Conservation (phyloP, 192 early-diverging fungal species). For the Dimargaris xerosporica region DNA sequence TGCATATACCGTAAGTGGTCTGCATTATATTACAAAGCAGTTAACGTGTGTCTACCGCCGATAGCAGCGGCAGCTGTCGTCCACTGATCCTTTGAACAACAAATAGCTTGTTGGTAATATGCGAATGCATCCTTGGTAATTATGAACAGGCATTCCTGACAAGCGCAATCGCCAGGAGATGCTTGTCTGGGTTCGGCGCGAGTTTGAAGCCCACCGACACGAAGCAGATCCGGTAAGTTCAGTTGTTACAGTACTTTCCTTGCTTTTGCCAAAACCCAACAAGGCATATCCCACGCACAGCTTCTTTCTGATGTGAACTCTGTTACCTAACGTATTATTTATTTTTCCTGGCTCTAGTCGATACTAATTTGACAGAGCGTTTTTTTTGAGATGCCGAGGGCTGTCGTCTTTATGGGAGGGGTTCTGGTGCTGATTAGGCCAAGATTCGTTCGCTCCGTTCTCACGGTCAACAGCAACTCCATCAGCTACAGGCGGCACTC, state of each 20-base stretch:
- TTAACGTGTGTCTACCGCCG: too few species aligned
- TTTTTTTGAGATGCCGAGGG: background rate
- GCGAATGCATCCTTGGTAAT: background rate
- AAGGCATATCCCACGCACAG: background rate
- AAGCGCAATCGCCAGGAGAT: background rate
- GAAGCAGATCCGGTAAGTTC: background rate
- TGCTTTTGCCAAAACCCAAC: background rate
- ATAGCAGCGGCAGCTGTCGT: background rate
- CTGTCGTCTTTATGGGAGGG: background rate
- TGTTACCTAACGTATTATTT: too few species aligned
- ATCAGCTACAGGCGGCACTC: constrained; percentile 1
- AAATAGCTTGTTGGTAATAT: background rate
- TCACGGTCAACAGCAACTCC: constrained; percentile 9
- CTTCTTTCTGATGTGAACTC: background rate
- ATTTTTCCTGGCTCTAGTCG: too few species aligned
- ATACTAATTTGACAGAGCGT: background rate
- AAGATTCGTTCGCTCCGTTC: constrained; percentile 5
- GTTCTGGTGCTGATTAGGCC: background rate
- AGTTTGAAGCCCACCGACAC: constrained; percentile 5
- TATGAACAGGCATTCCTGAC: background rate
- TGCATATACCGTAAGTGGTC: constrained; percentile 10
- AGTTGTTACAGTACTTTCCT: too few species aligned
- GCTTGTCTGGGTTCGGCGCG: background rate
- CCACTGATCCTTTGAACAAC: background rate
- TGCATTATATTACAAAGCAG: too few species aligned